These are phyloP conservation scores for Solanum hybrid DNA, from an alignment of 305 asterid species.

Conservation along the genomic window DNA sequence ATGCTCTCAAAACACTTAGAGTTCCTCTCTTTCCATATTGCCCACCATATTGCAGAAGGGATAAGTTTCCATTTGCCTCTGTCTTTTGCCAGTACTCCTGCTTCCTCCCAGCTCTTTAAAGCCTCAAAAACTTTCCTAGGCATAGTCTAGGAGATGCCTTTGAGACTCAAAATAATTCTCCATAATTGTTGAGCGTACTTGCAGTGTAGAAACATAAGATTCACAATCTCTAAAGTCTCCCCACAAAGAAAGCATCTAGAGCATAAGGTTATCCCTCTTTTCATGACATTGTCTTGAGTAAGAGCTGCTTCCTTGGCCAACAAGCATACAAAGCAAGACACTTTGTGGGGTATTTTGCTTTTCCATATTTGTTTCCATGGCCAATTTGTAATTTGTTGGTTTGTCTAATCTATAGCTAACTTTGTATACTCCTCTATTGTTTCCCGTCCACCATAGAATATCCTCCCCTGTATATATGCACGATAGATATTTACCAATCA, in stretches of 20 bases:
- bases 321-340: not conserved
- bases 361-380: not conserved
- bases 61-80: not conserved
- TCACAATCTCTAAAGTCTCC: not conserved
- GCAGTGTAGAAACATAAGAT: not conserved
- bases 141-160: not conserved
- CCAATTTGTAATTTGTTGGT: not conserved
- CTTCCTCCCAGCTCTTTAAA: not conserved
- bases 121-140: not conserved
- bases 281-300: not conserved
- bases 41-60: not conserved
- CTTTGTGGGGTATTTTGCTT: not conserved
- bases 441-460: not conserved
- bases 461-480: not conserved
- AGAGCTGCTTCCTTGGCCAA: not conserved
- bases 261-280: not conserved
- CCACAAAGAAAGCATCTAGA: not conserved
- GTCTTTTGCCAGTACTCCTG: not conserved
- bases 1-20: not conserved
- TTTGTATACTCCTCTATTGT: not conserved
- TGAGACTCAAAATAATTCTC: not conserved
- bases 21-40: not conserved
- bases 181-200: not conserved
- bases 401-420: not conserved
- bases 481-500: not conserved